Percentiles rank a stretch among this genome's conserved stretches.
Conservation (phyloP, 305 asterid species). For the Solanum hybrid region DNA sequence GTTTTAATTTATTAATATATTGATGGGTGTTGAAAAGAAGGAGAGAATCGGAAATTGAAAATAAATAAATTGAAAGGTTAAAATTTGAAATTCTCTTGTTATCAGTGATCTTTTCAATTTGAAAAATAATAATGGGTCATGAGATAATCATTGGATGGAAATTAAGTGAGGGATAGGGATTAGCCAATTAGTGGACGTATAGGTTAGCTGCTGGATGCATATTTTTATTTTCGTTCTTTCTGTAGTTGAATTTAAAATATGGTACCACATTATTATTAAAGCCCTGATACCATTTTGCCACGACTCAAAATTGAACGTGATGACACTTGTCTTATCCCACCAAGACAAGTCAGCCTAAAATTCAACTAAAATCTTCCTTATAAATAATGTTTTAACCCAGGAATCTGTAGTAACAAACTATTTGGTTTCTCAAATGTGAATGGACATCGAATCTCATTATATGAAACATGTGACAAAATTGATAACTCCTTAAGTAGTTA, state of each 20-base stretch:
- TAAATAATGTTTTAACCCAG: not conserved
- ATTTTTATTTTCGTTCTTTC: not conserved
- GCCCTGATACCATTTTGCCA: not conserved
- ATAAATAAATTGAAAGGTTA: too few species aligned
- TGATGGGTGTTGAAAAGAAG: too few species aligned
- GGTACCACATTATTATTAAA: not conserved
- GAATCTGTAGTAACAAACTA: not conserved
- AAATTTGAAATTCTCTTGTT: too few species aligned
- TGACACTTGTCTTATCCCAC: not conserved
- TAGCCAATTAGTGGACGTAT: too few species aligned
- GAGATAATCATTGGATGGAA: too few species aligned
- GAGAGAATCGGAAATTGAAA: too few species aligned
- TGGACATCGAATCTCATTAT: not conserved
- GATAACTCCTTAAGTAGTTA: not conserved
- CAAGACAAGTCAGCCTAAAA: not conserved
- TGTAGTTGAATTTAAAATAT: too few species aligned
- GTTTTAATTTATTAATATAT: too few species aligned
- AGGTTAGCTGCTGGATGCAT: not conserved
- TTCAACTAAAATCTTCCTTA: not conserved
- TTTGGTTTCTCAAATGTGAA: not conserved
- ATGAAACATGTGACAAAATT: not conserved
- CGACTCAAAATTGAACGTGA: not conserved
- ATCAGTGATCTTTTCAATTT: too few species aligned
- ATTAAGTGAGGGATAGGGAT: too few species aligned
- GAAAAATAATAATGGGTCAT: too few species aligned